These are phyloP conservation scores for Podospora tetraspora DNA, from an alignment of 495 filamentous ascomycete species.

Conservation along the genomic window DNA sequence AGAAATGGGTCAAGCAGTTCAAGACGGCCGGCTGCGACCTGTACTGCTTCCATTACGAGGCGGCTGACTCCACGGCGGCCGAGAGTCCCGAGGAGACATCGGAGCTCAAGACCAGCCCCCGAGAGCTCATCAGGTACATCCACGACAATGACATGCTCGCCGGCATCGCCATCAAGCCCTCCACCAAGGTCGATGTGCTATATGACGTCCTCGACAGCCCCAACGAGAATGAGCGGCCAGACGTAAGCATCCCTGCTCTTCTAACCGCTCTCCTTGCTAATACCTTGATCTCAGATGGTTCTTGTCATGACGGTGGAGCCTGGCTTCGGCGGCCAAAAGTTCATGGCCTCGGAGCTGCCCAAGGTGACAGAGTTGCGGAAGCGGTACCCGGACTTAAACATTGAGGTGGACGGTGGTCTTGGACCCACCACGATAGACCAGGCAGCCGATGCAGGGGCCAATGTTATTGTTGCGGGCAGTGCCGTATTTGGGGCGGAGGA, in stretches of 20 bases:
- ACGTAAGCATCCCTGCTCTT: slow-evolving; percentile 55
- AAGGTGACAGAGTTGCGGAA: slow-evolving; percentile 81
- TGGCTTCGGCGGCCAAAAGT: slow-evolving; percentile 96
- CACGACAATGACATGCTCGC: slow-evolving; percentile 85
- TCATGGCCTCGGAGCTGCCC: slow-evolving; percentile 91
- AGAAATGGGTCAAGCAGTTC: slow-evolving; percentile 96
- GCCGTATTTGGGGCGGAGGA: slow-evolving; percentile 92
- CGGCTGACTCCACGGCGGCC: slow-evolving; percentile 78
- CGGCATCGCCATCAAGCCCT: slow-evolving; percentile 92
- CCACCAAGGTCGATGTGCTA: slow-evolving; percentile 81
- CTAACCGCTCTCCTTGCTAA: neutral
- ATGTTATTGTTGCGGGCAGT: slow-evolving; percentile 97
- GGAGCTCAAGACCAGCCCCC: slow-evolving; percentile 65
- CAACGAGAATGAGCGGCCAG: slow-evolving; percentile 70
- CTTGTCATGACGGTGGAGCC: slow-evolving; percentile 98
- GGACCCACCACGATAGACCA: slow-evolving; percentile 85
- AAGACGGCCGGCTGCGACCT: slow-evolving; percentile 90
- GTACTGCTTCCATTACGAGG: slow-evolving; percentile 99
- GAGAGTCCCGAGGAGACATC: slow-evolving; percentile 64
- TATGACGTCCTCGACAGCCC: slow-evolving; percentile 77
- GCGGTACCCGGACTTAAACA: slow-evolving; percentile 85
- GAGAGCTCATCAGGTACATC: slow-evolving; percentile 82
- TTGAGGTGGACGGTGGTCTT: slow-evolving; percentile 93
- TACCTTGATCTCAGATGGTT: slow-evolving; percentile 67
- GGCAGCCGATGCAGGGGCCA: slow-evolving; percentile 92